Conservation (phyloP, 2,329 filamentous ascomycete species). For the Aspergillus neotritici region DNA sequence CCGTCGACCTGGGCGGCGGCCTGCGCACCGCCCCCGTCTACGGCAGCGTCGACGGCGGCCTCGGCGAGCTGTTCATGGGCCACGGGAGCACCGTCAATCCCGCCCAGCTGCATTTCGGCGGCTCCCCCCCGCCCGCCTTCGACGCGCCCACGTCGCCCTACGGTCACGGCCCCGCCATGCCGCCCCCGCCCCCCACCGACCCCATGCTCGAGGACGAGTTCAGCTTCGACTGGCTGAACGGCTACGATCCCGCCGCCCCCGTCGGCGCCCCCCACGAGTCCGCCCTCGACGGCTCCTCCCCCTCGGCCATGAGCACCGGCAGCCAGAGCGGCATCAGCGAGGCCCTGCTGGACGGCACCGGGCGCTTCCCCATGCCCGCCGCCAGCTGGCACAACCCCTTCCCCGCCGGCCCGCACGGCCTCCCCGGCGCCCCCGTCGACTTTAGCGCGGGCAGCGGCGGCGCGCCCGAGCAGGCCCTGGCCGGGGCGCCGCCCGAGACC, state of each 20-base stretch:
- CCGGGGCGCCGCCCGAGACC: constrained; percentile 61
- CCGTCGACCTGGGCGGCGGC: constrained; percentile 60
- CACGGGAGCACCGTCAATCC: constrained; percentile 58
- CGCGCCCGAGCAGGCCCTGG: no score
- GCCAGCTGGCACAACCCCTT: constrained; percentile 64
- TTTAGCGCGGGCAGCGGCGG: constrained; percentile 13
- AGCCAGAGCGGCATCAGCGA: constrained; percentile 78
- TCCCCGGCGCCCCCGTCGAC: constrained; percentile 52
- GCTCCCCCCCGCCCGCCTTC: constrained; percentile 57
- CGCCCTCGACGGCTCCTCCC: constrained; percentile 86
- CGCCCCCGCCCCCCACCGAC: constrained; percentile 48
- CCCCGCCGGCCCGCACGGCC: constrained; percentile 62
- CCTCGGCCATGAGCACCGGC: constrained; percentile 89
- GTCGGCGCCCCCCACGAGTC: constrained; percentile 67
- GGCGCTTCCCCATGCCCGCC: constrained; percentile 53
- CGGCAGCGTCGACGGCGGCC: constrained; percentile 65
- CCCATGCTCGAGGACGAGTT: constrained; percentile 64
- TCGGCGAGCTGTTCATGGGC: constrained; percentile 66
- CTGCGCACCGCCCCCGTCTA: constrained; percentile 74
- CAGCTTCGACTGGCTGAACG: constrained; percentile 76
- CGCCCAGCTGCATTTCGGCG: constrained; percentile 72
- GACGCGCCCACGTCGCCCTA: constrained; percentile 40
- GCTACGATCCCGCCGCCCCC: constrained; percentile 71
- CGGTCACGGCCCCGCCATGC: constrained; percentile 43
- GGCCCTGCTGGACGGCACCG: constrained; percentile 74